Evolutionary conservation across 306 rosid species (phyloP).

Genomic region (Sicyos baderoa): DNA sequence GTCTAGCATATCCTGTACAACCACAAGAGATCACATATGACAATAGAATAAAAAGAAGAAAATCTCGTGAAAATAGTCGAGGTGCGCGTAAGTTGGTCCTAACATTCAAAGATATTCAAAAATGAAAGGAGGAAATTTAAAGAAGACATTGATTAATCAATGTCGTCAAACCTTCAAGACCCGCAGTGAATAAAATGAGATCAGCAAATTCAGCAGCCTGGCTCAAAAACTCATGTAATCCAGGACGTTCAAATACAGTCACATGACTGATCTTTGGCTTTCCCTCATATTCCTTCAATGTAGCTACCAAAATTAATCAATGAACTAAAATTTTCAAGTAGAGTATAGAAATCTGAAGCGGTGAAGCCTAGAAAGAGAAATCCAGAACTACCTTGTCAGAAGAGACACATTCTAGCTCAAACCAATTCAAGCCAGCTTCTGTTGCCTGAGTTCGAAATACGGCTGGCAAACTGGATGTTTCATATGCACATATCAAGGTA

Average conservation of each 20-base stretch:
- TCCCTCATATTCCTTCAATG: constrained; percentile 66
- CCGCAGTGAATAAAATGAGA: constrained; percentile 78
- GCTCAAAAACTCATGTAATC: constrained; percentile 69
- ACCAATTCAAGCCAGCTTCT: constrained; percentile 82
- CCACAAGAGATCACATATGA: not conserved
- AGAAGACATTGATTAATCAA: constrained; percentile 20
- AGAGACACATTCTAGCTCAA: constrained; percentile 70
- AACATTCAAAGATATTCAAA: too few species aligned
- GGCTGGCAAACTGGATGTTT: constrained; percentile 68
- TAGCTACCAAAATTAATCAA: constrained; percentile 17
- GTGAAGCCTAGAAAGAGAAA: not conserved
- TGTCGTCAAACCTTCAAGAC: constrained; percentile 67
- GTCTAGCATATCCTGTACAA: constrained; percentile 75
- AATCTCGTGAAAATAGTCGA: not conserved
- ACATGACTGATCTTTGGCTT: constrained; percentile 70
- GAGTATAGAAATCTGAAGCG: not conserved
- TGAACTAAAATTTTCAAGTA: not conserved
- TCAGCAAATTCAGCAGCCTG: constrained; percentile 69
- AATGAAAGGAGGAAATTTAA: not conserved
- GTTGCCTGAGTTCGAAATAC: constrained; percentile 51
- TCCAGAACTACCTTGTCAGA: constrained; percentile 50
- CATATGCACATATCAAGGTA: constrained; percentile 78
- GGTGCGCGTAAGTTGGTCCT: too few species aligned
- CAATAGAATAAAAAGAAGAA: not conserved
- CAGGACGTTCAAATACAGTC: constrained; percentile 93